Percentiles rank a stretch among this genome's conserved stretches.
These are phyloP conservation scores for Peronospora farinosa DNA, from an alignment of 352 stramenopile genomes.

Conservation along the genomic window DNA sequence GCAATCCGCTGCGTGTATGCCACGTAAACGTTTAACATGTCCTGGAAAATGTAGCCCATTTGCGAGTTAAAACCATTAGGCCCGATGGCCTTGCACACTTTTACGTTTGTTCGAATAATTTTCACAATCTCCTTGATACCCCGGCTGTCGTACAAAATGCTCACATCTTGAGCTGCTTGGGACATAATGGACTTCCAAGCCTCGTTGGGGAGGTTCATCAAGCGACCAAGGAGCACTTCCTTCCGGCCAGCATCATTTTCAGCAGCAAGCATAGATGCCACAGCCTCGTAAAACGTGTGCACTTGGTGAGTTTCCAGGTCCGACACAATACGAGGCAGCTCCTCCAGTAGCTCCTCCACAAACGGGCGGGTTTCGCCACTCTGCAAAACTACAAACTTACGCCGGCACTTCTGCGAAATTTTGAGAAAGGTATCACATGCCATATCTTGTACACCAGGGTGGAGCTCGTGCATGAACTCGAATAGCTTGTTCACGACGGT, in stretches of 20 bases:
- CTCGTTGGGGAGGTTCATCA: slow-evolving; percentile 96
- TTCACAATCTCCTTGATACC: slow-evolving; percentile 93
- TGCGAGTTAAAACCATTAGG: slow-evolving; percentile 95
- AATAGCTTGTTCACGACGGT: slow-evolving; percentile 99
- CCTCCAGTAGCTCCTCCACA: slow-evolving; percentile 94
- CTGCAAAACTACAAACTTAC: slow-evolving; percentile 97
- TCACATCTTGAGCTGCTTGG: slow-evolving; percentile 66
- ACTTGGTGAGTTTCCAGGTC: slow-evolving; percentile 98
- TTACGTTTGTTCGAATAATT: slow-evolving; percentile 97
- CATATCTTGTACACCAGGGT: slow-evolving; percentile 99
- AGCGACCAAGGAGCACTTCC: slow-evolving; percentile 84
- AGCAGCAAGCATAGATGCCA: slow-evolving; percentile 85
- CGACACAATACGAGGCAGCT: slow-evolving; percentile 92
- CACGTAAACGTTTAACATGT: slow-evolving; percentile 98
- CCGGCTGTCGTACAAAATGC: slow-evolving; percentile 68
- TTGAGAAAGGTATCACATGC: slow-evolving; percentile 99
- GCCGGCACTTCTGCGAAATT: slow-evolving; percentile 96
- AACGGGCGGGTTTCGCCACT: slow-evolving; percentile 90
- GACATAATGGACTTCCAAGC: slow-evolving; percentile 86
- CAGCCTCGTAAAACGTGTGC: slow-evolving; percentile 98
- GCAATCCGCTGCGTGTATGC: slow-evolving; percentile 97
- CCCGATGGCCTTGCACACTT: slow-evolving; percentile 92
- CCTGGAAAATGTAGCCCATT: slow-evolving; percentile 96
- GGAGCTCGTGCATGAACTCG: slow-evolving; percentile 99
- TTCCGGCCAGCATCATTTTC: slow-evolving; percentile 80